Conservation (phyloP, 208 protist genomes). For the Angomonas deanei region DNA sequence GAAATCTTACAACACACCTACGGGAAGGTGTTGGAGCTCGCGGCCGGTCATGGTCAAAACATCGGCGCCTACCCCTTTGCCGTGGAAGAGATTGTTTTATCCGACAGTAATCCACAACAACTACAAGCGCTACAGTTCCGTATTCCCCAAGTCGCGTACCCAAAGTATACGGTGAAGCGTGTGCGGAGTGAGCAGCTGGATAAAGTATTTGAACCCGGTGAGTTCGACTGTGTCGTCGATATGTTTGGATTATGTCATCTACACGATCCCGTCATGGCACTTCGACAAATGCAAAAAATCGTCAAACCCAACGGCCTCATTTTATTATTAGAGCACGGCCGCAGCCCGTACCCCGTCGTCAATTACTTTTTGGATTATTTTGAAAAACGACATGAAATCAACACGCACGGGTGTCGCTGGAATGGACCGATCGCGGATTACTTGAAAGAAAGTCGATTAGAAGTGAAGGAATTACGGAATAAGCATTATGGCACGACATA, state of each 20-base stretch:
- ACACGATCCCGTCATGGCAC: constrained; percentile 83
- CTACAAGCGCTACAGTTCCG: constrained; percentile 79
- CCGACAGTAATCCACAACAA: constrained; percentile 81
- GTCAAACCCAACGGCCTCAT: constrained; percentile 87
- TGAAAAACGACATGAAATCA: constrained; percentile 61
- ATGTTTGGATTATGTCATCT: constrained; percentile 90
- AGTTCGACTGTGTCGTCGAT: constrained; percentile 90
- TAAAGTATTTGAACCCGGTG: constrained; percentile 55
- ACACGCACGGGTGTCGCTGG: constrained; percentile 86
- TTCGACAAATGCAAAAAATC: constrained; percentile 88
- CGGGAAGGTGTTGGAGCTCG: constrained; percentile 81
- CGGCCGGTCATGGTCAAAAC: constrained; percentile 85
- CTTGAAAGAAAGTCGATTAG: constrained; percentile 66
- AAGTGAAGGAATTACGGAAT: constrained; percentile 80
- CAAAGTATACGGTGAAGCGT: constrained; percentile 78
- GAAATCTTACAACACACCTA: constrained; percentile 82
- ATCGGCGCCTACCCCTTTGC: constrained; percentile 88
- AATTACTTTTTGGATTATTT: constrained; percentile 89
- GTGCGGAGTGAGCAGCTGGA: constrained; percentile 78
- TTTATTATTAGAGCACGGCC: constrained; percentile 86
- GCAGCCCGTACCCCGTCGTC: constrained; percentile 71
- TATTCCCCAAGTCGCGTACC: constrained; percentile 75
- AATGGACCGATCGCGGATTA: constrained; percentile 77
- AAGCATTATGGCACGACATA: constrained; percentile 91
- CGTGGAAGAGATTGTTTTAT: constrained; percentile 82